These are phyloP conservation scores for Clavulina sp. DNA, from an alignment of 768 basidiomycete genomes.

Conservation along the genomic window DNA sequence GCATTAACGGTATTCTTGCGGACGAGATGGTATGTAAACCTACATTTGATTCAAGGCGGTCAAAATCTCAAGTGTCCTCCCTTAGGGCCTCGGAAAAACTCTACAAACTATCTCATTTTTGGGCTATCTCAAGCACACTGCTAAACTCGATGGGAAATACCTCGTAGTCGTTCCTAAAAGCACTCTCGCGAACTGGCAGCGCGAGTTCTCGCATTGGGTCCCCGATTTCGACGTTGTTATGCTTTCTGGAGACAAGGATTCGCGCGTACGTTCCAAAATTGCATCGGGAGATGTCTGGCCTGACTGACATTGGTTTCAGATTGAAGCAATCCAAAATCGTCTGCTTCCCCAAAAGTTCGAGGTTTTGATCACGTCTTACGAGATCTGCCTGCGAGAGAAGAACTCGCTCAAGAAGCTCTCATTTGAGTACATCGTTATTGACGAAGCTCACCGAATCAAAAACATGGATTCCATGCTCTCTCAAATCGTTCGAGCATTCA, in stretches of 20 bases:
- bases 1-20: slow-evolving; percentile 89
- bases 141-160: slow-evolving; percentile 62
- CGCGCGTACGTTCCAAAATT: slow-evolving; percentile 33
- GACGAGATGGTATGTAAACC: slow-evolving; percentile 72
- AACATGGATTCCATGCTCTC: slow-evolving; percentile 92
- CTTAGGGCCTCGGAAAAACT: slow-evolving; percentile 89
- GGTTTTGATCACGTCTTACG: slow-evolving; percentile 90
- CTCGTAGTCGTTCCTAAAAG: slow-evolving; percentile 97
- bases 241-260: slow-evolving; percentile 77
- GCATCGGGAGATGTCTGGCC: neutral
- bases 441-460: slow-evolving; percentile 98
- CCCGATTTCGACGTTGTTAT: slow-evolving; percentile 70
- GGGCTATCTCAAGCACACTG: slow-evolving; percentile 79
- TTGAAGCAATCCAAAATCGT: slow-evolving; percentile 55
- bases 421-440: slow-evolving; percentile 95
- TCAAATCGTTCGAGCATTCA: slow-evolving; percentile 85
- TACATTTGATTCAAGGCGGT: neutral
- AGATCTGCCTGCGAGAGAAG: slow-evolving; percentile 92
- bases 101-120: slow-evolving; percentile 96
- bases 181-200: slow-evolving; percentile 90
- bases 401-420: slow-evolving; percentile 83
- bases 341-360: slow-evolving; percentile 82
- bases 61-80: slow-evolving; percentile 1
- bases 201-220: slow-evolving; percentile 86
- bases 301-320: slow-evolving; percentile 16